Percentiles rank a stretch among this genome's conserved stretches.
Conservation (phyloP, 371 early-diverging fungal genomes). For the Massospora cicadina region DNA sequence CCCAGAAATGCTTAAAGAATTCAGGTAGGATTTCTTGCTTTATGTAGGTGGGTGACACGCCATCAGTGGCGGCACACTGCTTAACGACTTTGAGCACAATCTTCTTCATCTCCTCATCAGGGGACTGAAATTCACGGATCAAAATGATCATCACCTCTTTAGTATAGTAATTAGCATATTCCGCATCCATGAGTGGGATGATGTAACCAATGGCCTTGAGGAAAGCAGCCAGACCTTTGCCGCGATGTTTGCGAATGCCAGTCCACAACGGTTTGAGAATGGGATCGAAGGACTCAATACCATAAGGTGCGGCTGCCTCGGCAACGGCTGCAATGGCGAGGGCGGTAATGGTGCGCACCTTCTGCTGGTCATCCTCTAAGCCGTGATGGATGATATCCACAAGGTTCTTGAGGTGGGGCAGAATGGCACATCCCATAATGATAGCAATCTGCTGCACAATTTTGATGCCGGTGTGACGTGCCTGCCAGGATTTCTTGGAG, state of each 20-base stretch:
- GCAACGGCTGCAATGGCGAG: slow-evolving; percentile 89
- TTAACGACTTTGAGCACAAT: slow-evolving; percentile 92
- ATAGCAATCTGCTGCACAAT: slow-evolving; percentile 94
- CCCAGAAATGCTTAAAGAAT: slow-evolving; percentile 94
- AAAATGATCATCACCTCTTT: slow-evolving; percentile 81
- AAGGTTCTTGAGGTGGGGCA: slow-evolving; percentile 82
- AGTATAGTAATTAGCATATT: slow-evolving; percentile 84
- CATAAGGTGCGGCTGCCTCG: slow-evolving; percentile 94
- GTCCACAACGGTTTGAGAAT: slow-evolving; percentile 83
- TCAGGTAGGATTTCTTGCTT: slow-evolving; percentile 79
- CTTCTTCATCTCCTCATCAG: slow-evolving; percentile 96
- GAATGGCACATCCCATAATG: slow-evolving; percentile 79
- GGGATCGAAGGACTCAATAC: slow-evolving; percentile 90
- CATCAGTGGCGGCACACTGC: slow-evolving; percentile 88
- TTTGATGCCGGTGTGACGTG: slow-evolving; percentile 94
- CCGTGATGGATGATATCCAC: slow-evolving; percentile 84
- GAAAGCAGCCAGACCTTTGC: slow-evolving; percentile 93
- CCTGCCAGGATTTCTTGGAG: slow-evolving; percentile 94
- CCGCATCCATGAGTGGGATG: slow-evolving; percentile 92
- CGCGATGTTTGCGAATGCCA: slow-evolving; percentile 86
- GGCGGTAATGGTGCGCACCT: slow-evolving; percentile 88
- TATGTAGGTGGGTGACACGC: slow-evolving; percentile 71
- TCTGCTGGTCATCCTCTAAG: slow-evolving; percentile 88
- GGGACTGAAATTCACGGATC: slow-evolving; percentile 89
- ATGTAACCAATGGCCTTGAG: slow-evolving; percentile 94